Evolutionary conservation across 1,284 basidiomycete genomes (phyloP).

Genomic region (Naganishia albida): DNA sequence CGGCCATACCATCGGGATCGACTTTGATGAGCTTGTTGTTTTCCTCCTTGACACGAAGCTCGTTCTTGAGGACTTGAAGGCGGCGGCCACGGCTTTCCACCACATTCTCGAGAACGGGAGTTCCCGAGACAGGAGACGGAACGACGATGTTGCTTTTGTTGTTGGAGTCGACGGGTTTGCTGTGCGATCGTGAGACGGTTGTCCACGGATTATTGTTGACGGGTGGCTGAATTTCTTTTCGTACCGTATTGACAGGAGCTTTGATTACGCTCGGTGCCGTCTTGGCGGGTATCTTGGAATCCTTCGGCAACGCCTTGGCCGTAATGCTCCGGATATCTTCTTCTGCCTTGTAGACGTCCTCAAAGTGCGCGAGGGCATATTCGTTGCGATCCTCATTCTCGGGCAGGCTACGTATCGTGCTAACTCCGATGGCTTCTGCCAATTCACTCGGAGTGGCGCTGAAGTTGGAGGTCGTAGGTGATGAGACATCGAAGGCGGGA

Average conservation of each 20-base stretch:
- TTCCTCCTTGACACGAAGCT: not conserved
- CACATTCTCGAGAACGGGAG: not conserved
- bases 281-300: no score
- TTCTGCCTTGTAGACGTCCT: no score
- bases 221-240: no score
- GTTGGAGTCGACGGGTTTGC: not conserved
- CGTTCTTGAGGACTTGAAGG: not conserved
- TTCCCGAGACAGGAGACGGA: not conserved
- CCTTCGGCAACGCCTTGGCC: no score
- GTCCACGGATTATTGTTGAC: no score
- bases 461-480: not conserved
- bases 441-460: not conserved
- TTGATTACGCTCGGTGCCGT: no score
- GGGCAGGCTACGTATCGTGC: no score
- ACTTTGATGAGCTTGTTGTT: not conserved
- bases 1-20: not conserved
- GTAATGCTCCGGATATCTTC: no score
- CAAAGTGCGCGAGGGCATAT: no score
- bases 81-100: not conserved
- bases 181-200: no score
- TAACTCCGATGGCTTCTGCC: not conserved
- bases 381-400: no score
- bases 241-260: no score
- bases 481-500: not conserved
- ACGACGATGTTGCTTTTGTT: not conserved